Conservation (phyloP, 2,329 filamentous ascomycete genomes). For the Dendrostoma leiphaemia region DNA sequence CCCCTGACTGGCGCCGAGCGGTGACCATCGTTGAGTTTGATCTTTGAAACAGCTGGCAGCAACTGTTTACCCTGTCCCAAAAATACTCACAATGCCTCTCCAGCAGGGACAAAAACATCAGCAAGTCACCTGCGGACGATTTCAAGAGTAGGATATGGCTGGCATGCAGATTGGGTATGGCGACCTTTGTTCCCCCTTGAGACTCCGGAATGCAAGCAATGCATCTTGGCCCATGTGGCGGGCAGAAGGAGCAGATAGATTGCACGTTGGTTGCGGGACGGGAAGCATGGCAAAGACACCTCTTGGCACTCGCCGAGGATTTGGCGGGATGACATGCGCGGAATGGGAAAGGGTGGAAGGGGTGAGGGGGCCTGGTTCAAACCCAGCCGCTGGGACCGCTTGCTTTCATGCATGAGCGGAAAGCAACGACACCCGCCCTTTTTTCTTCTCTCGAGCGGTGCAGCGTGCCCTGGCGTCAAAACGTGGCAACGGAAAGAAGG, state of each 20-base stretch:
- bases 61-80: conserved; percentile 8
- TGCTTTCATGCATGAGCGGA: background rate
- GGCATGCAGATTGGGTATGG: too few relatives aligned
- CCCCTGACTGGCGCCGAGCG: conserved; percentile 12
- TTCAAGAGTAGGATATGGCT: too few relatives aligned
- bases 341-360: background rate
- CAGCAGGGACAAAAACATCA: background rate
- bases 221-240: too few relatives aligned
- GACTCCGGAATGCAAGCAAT: too few relatives aligned
- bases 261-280: too few relatives aligned
- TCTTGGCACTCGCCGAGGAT: background rate
- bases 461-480: background rate
- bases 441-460: background rate
- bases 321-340: background rate
- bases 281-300: too few relatives aligned
- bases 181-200: too few relatives aligned
- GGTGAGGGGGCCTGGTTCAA: too few relatives aligned
- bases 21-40: conserved; percentile 15
- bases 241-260: too few relatives aligned
- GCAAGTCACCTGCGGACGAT: too few relatives aligned
- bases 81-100: background rate
- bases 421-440: background rate
- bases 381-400: background rate
- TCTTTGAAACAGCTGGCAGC: conserved; percentile 15
- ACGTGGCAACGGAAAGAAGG: background rate